phyloP scores from a whole-genome alignment of 176 grass and related monocot genomes.

The Phragmites australis region DNA sequence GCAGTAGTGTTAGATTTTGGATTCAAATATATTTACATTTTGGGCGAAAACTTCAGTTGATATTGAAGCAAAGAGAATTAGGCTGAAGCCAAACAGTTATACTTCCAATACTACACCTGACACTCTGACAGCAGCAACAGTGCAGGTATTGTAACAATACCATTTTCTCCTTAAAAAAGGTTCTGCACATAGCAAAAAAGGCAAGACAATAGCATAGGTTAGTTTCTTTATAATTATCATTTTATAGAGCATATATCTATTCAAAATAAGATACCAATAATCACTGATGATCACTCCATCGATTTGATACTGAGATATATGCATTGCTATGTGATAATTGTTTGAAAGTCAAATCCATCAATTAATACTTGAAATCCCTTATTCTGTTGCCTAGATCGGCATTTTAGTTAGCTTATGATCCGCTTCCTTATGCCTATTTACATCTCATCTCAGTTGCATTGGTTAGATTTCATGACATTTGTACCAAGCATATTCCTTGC shows the following conservation, averaged over 20 bases:
- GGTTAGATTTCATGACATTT: too few species aligned
- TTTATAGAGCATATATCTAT: too few species aligned
- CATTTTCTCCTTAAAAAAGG: not conserved
- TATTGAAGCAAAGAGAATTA: slow-evolving; percentile 74
- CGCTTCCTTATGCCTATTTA: slow-evolving; percentile 33
- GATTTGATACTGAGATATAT: not conserved
- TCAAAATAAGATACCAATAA: too few species aligned
- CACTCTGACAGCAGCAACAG: slow-evolving; percentile 82
- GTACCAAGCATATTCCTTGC: too few species aligned
- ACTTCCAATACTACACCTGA: slow-evolving; percentile 86
- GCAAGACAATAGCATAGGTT: too few species aligned
- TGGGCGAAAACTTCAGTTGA: slow-evolving; percentile 96
- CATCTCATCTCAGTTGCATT: too few species aligned
- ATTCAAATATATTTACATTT: slow-evolving; percentile 85
- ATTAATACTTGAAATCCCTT: not conserved
- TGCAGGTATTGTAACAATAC: slow-evolving; percentile 62
- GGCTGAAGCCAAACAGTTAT: slow-evolving; percentile 89
- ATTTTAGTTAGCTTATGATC: slow-evolving; percentile 1
- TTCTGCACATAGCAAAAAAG: too few species aligned
- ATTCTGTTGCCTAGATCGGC: not conserved
- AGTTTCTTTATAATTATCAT: too few species aligned
- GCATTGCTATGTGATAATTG: not conserved
- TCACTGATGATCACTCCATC: too few species aligned
- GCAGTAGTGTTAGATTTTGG: slow-evolving; percentile 80
- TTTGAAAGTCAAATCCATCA: not conserved